Evolutionary conservation across 1,139 yeast species (phyloP).

Genomic region (Sugiyamaella paludigena): DNA sequence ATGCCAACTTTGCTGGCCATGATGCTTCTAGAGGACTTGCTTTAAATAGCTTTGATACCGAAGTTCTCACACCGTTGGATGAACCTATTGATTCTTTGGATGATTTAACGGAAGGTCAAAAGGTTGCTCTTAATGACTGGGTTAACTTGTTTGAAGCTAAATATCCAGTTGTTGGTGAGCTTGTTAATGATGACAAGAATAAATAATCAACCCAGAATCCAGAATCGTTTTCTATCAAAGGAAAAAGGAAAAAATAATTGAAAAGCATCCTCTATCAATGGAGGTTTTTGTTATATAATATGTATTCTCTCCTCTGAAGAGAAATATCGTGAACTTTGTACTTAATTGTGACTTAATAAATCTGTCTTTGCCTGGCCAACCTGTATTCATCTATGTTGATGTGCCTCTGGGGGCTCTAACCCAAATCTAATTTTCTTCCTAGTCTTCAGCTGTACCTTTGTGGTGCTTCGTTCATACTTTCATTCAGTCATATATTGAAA

Average conservation of each 20-base stretch:
- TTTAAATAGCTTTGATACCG: constrained; percentile 74
- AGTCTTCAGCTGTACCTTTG: no score
- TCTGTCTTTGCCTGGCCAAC: not conserved
- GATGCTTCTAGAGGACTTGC: constrained; percentile 97
- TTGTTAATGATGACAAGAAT: constrained; percentile 27
- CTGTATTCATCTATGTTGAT: not conserved
- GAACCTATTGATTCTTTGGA: constrained; percentile 67
- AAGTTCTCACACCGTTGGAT: constrained; percentile 39
- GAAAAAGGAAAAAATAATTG: not conserved
- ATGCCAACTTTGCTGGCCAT: constrained; percentile 92
- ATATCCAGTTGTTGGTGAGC: constrained; percentile 39
- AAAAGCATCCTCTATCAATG: no score
- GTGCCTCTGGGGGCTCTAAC: no score
- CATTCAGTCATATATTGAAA: no score
- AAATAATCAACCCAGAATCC: constrained; percentile 11
- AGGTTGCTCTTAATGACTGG: constrained; percentile 77
- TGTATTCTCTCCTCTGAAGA: not conserved
- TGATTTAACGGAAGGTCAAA: constrained; percentile 62
- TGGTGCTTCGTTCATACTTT: no score
- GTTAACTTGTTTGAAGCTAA: constrained; percentile 73
- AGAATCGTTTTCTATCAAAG: not conserved
- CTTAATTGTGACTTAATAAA: not conserved
- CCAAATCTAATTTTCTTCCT: no score
- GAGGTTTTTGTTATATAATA: not conserved
- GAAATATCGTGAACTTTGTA: no score